phyloP scores from a whole-genome alignment of 2,329 filamentous ascomycete species.

The Trichoderma afroharzianum region DNA sequence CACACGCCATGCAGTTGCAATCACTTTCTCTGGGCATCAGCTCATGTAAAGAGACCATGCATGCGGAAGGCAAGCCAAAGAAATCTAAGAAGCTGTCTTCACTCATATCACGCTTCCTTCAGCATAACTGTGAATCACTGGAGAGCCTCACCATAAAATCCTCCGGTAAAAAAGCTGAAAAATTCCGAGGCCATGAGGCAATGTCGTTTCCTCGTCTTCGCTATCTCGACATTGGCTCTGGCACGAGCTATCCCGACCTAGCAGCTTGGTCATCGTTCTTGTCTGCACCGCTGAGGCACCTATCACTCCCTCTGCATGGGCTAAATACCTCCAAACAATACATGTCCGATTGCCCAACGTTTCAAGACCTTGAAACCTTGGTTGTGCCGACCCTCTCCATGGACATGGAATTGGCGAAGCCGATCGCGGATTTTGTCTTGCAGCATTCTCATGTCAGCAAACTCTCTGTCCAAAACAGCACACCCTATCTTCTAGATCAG shows the following conservation, averaged over 20 bases:
- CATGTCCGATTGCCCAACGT: not conserved
- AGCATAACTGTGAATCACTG: not conserved
- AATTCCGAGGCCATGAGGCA: not conserved
- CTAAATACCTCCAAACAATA: not conserved
- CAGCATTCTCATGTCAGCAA: not conserved
- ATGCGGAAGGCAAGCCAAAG: not conserved
- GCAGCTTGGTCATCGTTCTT: not conserved
- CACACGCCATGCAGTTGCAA: not conserved
- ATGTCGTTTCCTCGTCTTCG: not conserved
- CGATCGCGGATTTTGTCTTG: not conserved
- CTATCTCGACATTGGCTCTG: not conserved
- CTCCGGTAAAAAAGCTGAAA: not conserved
- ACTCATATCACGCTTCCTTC: not conserved
- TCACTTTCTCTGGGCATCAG: not conserved
- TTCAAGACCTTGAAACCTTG: not conserved
- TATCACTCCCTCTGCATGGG: not conserved
- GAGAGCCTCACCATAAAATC: not conserved
- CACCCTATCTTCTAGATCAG: not conserved
- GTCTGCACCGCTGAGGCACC: not conserved
- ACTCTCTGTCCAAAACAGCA: not conserved
- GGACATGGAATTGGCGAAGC: not conserved
- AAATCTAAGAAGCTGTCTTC: not conserved
- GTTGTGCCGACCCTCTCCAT: not conserved
- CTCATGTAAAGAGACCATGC: not conserved
- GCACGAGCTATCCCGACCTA: not conserved